Base-by-base conservation (phyloP, 352 stramenopile genomes). In the Halophytophthora polymorphica region DNA sequence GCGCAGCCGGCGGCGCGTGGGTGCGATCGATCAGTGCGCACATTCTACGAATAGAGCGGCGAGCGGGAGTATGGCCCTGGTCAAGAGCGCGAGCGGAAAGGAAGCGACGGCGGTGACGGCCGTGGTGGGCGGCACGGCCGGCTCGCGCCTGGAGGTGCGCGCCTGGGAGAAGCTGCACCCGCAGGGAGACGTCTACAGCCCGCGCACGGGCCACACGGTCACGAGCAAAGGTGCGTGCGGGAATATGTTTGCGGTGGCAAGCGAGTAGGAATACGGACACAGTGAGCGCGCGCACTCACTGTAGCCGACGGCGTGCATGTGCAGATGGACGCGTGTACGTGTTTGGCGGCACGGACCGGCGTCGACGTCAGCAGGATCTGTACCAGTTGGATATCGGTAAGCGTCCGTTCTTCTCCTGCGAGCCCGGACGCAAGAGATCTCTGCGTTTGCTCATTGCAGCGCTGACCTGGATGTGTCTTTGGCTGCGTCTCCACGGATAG, bases 151-250 rank as follows among this genome's bases (percentile, higher is more conserved):
- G 37, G 83, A 93, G 43, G 77, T 93, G 54, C 81, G 82, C 48
- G 58, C 71, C 1, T 95, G 85, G 85, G 71, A 74, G 50, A 88
- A 85, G 45, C 67, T 94, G 31, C 59, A 88, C 18, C 76, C 73
- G 14, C 72, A 82, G 7, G 85, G 83, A 50, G 83, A 93, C 38
- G 71, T 81, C 15, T 95, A 94, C 63, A 93, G 78, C 19, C 82
- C 85, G 5, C 79, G 85, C 38, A 95, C 85, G 28, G 85, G 85
- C 15, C 85, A 95, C 66, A 93, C 83, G 18, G 85, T 93, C 44
- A 82, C 86, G 28, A 79, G 76, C 58, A 80, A 87, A 57, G 69
- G 82, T 90, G 56, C 31, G 56, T 39, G n/a, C 8, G 29, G 4
- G 45, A 36, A n/a, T n/a, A n/a, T n/a, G n/a, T n/a, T n/a, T n/a